Conservation (phyloP, 2,329 filamentous ascomycete genomes). For the Penicillium sp. region DNA sequence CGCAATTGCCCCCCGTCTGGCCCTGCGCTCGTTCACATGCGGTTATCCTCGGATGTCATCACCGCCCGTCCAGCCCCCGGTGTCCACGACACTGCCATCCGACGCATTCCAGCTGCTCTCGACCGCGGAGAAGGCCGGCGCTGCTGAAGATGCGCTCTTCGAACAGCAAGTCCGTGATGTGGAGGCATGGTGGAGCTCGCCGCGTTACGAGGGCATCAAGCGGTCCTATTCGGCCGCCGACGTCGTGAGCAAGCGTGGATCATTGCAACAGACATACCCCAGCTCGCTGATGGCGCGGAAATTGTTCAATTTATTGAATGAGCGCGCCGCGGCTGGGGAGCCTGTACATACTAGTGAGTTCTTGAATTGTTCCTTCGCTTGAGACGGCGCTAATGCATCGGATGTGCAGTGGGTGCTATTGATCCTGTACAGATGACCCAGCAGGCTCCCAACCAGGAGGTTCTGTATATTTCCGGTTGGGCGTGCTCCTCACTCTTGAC, state of each 20-base stretch:
- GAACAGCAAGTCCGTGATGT: slow-evolving; percentile 79
- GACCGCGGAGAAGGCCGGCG: slow-evolving; percentile 69
- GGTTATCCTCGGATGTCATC: slow-evolving; percentile 51
- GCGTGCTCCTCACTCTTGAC: slow-evolving; percentile 92
- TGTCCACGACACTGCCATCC: slow-evolving; percentile 58
- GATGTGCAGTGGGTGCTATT: slow-evolving; percentile 78
- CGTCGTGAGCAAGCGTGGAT: slow-evolving; percentile 87
- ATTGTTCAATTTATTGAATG: slow-evolving; percentile 80
- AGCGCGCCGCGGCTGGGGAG: slow-evolving; percentile 70
- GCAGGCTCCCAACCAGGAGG: slow-evolving; percentile 91
- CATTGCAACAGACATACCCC: slow-evolving; percentile 79
- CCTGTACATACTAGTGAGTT: slow-evolving; percentile 82
- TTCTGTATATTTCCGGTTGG: slow-evolving; percentile 95
- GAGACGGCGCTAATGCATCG: slow-evolving; percentile 13
- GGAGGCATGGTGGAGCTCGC: slow-evolving; percentile 81
- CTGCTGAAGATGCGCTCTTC: slow-evolving; percentile 78
- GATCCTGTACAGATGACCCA: slow-evolving; percentile 99
- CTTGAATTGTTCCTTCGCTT: neutral
- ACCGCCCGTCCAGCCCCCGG: slow-evolving; percentile 54
- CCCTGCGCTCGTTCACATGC: slow-evolving; percentile 34
- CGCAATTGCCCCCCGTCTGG: slow-evolving; percentile 22
- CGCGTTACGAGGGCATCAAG: slow-evolving; percentile 82
- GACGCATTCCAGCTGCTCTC: slow-evolving; percentile 83
- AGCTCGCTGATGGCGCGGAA: slow-evolving; percentile 94
- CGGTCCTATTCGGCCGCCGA: slow-evolving; percentile 85